Conservation (phyloP, 2,329 filamentous ascomycete genomes). For the Aspergillus persii region DNA sequence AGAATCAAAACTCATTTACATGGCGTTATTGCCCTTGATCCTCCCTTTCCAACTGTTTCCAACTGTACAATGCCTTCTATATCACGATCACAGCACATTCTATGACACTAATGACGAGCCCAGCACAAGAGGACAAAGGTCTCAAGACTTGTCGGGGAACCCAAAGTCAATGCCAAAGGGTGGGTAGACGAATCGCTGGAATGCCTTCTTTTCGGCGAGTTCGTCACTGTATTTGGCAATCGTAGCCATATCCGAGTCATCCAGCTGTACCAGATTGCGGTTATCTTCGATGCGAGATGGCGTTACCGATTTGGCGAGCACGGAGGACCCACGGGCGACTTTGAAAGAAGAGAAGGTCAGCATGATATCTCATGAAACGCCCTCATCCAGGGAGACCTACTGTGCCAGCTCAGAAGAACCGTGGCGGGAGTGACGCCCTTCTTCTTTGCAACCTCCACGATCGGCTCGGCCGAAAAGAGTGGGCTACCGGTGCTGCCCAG, state of each 20-base stretch:
- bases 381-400: slow-evolving; percentile 23
- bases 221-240: slow-evolving; percentile 39
- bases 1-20: background rate
- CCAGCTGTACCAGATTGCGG: slow-evolving; percentile 38
- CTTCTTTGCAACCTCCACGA: slow-evolving; percentile 42
- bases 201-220: slow-evolving; percentile 30
- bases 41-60: background rate
- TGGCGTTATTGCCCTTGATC: background rate
- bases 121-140: background rate
- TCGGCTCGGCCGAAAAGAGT: slow-evolving; percentile 41
- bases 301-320: slow-evolving; percentile 43
- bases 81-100: background rate
- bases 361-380: background rate
- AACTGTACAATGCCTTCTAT: background rate
- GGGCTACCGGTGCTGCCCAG: slow-evolving; percentile 44
- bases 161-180: slow-evolving; percentile 68
- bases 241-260: slow-evolving; percentile 36
- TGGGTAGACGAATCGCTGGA: slow-evolving; percentile 61
- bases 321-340: slow-evolving; percentile 41
- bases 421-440: slow-evolving; percentile 38
- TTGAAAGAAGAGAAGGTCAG: slow-evolving; percentile 3
- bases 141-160: slow-evolving; percentile 63
- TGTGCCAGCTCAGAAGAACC: slow-evolving; percentile 46
- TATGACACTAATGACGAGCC: background rate
- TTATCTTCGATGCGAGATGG: slow-evolving; percentile 43